A percentile compares a stretch with the other conserved stretches of the same genome.
These are phyloP conservation scores for Dryadomyces quercivorus DNA, from an alignment of 2,329 filamentous ascomycete genomes.

Conservation along the genomic window DNA sequence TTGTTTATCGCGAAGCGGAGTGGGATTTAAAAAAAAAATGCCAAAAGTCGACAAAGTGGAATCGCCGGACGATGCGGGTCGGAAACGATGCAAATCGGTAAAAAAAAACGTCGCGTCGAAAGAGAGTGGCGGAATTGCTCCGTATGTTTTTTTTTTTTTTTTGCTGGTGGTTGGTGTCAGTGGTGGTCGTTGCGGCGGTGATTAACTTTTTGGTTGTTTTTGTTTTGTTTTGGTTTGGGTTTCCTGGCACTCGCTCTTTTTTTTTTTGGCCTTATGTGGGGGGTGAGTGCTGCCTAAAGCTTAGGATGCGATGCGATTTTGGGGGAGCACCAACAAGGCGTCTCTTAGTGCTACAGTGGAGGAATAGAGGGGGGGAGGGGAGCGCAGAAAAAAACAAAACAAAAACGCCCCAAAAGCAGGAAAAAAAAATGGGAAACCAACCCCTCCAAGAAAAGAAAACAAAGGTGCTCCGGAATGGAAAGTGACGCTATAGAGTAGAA, in stretches of 20 bases:
- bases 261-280: not conserved
- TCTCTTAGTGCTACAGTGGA: not conserved
- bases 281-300: not conserved
- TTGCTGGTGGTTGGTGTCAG: not conserved
- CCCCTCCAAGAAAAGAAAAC: not conserved
- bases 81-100: not conserved
- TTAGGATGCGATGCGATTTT: not conserved
- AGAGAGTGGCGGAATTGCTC: too few relatives aligned
- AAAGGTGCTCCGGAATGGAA: not conserved
- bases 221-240: not conserved
- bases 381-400: not conserved
- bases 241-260: not conserved
- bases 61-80: not conserved
- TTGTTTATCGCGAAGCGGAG: constrained; percentile 22
- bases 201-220: not conserved
- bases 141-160: not conserved
- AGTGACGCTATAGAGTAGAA: not conserved
- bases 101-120: not conserved
- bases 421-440: not conserved
- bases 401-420: too few relatives aligned
- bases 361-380: not conserved
- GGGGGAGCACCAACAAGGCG: not conserved
- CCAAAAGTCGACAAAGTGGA: not conserved
- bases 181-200: not conserved
- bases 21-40: not conserved